phyloP scores from a whole-genome alignment of 208 protist species.

The Naegleria lovaniensis region DNA sequence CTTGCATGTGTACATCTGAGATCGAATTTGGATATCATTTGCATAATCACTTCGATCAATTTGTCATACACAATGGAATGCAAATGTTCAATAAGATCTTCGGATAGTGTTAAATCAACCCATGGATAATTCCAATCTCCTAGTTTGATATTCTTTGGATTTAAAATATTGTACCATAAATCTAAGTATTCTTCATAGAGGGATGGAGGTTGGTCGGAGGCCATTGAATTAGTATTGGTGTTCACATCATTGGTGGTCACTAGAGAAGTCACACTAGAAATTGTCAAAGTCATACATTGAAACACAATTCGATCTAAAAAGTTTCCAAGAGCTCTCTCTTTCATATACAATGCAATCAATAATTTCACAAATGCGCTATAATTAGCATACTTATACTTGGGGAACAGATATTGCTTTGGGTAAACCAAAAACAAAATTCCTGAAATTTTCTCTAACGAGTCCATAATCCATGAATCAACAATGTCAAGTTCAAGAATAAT shows the following conservation, averaged over 20 bases:
- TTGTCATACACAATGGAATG: not conserved
- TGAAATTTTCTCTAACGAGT: constrained; percentile 39
- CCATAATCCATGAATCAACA: constrained; percentile 26
- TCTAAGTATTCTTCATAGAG: constrained; percentile 24
- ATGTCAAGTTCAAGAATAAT: constrained; percentile 31
- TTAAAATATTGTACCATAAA: constrained; percentile 22
- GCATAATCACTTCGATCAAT: constrained; percentile 13
- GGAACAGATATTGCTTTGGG: constrained; percentile 42
- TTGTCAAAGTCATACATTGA: constrained; percentile 36
- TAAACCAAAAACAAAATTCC: constrained; percentile 40
- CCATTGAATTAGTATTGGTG: not conserved
- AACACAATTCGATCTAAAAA: constrained; percentile 27
- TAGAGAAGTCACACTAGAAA: not conserved
- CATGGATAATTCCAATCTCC: constrained; percentile 26
- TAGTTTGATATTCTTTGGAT: constrained; percentile 11
- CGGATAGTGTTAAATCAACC: constrained; percentile 21
- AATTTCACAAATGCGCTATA: constrained; percentile 32
- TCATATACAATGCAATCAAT: constrained; percentile 39
- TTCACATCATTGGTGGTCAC: not conserved
- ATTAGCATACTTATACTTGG: constrained; percentile 35
- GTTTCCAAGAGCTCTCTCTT: not conserved
- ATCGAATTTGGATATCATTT: constrained; percentile 32
- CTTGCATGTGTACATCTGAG: not conserved
- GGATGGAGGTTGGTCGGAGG: not conserved
- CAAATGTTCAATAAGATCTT: not conserved